Percentiles rank a stretch among this genome's conserved stretches.
These are phyloP conservation scores for Lodderomyces parapsilosis DNA, from an alignment of 1,139 yeast genomes.

Conservation along the genomic window DNA sequence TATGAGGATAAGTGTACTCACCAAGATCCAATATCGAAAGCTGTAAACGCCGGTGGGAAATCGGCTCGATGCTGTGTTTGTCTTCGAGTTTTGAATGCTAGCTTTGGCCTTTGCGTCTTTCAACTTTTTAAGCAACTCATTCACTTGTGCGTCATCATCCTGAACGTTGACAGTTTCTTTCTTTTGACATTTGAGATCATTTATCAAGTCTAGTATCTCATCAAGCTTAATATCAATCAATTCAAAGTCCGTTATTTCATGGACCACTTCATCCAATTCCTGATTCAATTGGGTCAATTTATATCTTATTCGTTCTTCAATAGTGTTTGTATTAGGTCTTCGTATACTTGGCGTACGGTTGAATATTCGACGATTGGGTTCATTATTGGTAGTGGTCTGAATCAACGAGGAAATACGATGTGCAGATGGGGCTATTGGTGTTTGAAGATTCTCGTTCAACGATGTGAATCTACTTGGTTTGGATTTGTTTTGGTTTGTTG, in stretches of 20 bases:
- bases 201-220: conserved; percentile 4
- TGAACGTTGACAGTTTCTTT: not conserved
- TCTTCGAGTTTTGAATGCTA: conserved; percentile 2
- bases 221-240: conserved; percentile 6
- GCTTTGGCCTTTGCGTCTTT: not conserved
- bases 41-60: not conserved
- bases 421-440: conserved; percentile 1
- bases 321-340: not conserved
- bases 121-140: conserved; percentile 1
- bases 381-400: not conserved
- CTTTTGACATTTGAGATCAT: not conserved
- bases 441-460: conserved; percentile 3
- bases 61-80: not conserved
- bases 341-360: not conserved
- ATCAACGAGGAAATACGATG: conserved; percentile 6
- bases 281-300: conserved; percentile 9
- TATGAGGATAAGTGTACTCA: conserved; percentile 6
- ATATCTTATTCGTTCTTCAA: conserved; percentile 7
- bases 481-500: conserved; percentile 4
- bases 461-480: not conserved
- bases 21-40: conserved; percentile 4
- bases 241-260: conserved; percentile 8
- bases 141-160: not conserved
- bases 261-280: conserved; percentile 7
- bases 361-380: conserved; percentile 1